Evolutionary conservation across 1,284 basidiomycete species (phyloP).

Genomic region (Sanghuangporus sanghuang): DNA sequence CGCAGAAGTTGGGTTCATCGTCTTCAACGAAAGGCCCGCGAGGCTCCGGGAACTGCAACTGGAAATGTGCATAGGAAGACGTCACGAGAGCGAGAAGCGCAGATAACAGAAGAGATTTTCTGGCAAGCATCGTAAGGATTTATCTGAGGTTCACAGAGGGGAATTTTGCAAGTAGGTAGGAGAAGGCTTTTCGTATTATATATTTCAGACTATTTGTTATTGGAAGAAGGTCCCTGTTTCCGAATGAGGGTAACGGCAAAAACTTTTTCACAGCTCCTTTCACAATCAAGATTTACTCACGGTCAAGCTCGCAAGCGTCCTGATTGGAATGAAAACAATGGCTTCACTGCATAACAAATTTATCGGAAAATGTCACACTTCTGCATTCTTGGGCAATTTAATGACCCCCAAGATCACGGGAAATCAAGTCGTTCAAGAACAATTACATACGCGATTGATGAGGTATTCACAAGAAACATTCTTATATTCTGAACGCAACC

Average conservation of each 20-base stretch:
- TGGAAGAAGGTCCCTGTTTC: neutral
- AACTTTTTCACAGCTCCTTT: slow-evolving; percentile 27
- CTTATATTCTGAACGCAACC: too few species aligned
- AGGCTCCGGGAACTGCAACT: slow-evolving; percentile 51
- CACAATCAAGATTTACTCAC: neutral
- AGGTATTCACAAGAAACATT: too few species aligned
- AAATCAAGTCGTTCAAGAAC: too few species aligned
- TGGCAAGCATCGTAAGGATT: neutral
- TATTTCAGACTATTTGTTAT: neutral
- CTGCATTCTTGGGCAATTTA: neutral
- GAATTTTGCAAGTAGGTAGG: neutral
- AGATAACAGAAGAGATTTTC: neutral
- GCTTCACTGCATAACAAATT: too few species aligned
- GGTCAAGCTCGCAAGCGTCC: too few species aligned
- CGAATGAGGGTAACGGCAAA: slow-evolving; percentile 22
- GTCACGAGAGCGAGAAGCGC: slow-evolving; percentile 26
- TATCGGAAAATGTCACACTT: too few species aligned
- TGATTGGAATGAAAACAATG: too few species aligned
- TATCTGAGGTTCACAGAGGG: neutral
- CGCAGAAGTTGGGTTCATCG: slow-evolving; percentile 46
- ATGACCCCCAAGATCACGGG: too few species aligned
- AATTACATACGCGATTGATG: too few species aligned
- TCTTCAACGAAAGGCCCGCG: slow-evolving; percentile 51
- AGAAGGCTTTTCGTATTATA: neutral
- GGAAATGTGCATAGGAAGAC: slow-evolving; percentile 53